These are phyloP conservation scores for Leccinum pachyderme DNA, from an alignment of 1,284 basidiomycete genomes.

Conservation along the genomic window DNA sequence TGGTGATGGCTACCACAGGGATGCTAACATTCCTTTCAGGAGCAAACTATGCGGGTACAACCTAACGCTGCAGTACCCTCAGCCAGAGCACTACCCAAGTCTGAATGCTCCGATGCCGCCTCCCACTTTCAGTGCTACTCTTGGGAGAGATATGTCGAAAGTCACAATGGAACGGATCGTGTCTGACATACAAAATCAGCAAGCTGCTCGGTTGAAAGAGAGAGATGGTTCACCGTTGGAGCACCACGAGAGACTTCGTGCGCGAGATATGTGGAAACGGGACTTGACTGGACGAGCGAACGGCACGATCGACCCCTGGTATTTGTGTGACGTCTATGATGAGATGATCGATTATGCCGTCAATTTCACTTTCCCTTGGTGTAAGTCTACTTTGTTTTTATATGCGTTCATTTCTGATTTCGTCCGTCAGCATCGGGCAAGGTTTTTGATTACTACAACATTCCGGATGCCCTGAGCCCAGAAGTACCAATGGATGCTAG, in stretches of 20 bases:
- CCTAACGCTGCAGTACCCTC: slow-evolving; percentile 70
- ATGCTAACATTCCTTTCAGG: slow-evolving; percentile 35
- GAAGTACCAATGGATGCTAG: no score
- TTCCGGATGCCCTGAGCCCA: no score
- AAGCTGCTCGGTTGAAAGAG: not conserved
- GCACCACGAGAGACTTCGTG: slow-evolving; percentile 8
- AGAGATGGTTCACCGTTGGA: not conserved
- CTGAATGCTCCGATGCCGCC: slow-evolving; percentile 34
- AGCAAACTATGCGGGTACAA: slow-evolving; percentile 62
- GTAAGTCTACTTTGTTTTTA: slow-evolving; percentile 36
- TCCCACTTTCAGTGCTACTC: slow-evolving; percentile 9
- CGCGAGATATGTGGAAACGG: slow-evolving; percentile 41
- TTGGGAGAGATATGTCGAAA: not conserved
- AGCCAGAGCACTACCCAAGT: slow-evolving; percentile 53
- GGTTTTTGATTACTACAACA: slow-evolving; percentile 32
- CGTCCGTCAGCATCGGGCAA: slow-evolving; percentile 34
- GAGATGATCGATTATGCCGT: slow-evolving; percentile 57
- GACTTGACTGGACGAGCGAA: slow-evolving; percentile 45
- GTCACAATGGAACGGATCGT: slow-evolving; percentile 16
- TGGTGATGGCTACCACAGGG: not conserved
- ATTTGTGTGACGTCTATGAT: slow-evolving; percentile 50
- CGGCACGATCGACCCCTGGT: slow-evolving; percentile 57
- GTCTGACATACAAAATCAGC: slow-evolving; percentile 13
- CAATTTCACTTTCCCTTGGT: slow-evolving; percentile 67
- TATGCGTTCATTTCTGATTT: not conserved